These are phyloP conservation scores for Pachysandra terminalis DNA, from an alignment of 164 flowering plant genomes.

Conservation along the genomic window DNA sequence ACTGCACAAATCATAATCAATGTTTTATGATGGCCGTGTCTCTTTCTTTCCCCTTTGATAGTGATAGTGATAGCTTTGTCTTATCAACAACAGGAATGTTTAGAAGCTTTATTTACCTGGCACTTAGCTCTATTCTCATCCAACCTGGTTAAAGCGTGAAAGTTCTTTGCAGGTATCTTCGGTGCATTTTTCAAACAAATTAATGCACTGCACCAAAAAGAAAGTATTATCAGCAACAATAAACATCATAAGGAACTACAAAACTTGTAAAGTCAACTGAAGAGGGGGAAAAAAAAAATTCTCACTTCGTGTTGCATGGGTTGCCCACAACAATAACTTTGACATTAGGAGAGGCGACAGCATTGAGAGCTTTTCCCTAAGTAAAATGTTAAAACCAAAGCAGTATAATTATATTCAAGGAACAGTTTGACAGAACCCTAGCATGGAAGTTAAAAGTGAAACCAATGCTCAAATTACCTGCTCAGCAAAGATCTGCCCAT, in stretches of 20 bases:
- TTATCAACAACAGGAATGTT: neutral
- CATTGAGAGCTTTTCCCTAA: constrained; percentile 63
- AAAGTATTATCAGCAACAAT: constrained; percentile 7
- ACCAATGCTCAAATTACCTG: constrained; percentile 41
- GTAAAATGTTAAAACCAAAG: constrained; percentile 5
- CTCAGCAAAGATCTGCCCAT: constrained; percentile 89
- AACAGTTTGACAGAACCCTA: neutral
- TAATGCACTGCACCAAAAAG: constrained; percentile 55
- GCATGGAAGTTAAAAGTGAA: neutral
- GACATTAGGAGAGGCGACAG: no score
- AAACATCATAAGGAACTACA: constrained; percentile 1
- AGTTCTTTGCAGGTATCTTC: constrained; percentile 83
- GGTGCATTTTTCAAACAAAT: constrained; percentile 97
- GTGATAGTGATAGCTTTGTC: no score
- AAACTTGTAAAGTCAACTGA: neutral
- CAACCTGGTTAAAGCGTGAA: constrained; percentile 92
- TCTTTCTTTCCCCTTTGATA: neutral
- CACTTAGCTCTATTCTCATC: constrained; percentile 98
- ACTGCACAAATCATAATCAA: constrained; percentile 44
- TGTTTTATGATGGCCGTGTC: neutral
- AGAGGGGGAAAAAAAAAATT: neutral
- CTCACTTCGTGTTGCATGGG: constrained; percentile 59
- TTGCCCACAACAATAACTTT: no score
- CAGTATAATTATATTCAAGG: neutral
- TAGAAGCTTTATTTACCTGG: constrained; percentile 46